Conservation (phyloP, 306 rosid genomes). For the Vigna mungo region DNA sequence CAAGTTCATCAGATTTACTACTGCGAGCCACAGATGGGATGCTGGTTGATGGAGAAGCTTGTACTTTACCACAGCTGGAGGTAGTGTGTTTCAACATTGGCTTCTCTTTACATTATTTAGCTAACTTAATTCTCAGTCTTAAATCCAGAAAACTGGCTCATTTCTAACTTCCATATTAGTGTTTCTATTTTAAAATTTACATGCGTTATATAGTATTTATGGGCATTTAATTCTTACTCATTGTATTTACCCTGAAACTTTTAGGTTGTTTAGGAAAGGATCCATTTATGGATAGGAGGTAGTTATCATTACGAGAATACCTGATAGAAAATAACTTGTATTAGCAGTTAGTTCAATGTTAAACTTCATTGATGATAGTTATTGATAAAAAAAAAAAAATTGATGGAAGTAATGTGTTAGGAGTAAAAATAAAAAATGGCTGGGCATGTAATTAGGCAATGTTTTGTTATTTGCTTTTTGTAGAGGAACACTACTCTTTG, state of each 20-base stretch:
- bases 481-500: not conserved
- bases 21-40: conserved; percentile 98
- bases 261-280: not conserved
- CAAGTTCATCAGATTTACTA: conserved; percentile 95
- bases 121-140: conserved; percentile 13
- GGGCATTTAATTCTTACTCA: conserved; percentile 4
- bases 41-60: conserved; percentile 99
- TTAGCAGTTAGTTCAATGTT: not conserved
- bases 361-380: not conserved
- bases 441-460: not conserved
- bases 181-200: conserved; percentile 4
- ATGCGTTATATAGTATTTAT: not conserved
- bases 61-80: conserved; percentile 96
- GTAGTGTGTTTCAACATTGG: conserved; percentile 48
- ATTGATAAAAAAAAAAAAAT: not conserved
- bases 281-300: not conserved
- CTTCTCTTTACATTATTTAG: conserved; percentile 26
- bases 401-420: not conserved
- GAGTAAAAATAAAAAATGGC: not conserved
- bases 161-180: conserved; percentile 1
- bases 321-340: not conserved
- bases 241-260: not conserved
- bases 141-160: not conserved
- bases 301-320: not conserved
- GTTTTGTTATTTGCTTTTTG: not conserved